Evolutionary conservation across 208 protist species (phyloP).

Genomic region (Leishmania martiniquensis): DNA sequence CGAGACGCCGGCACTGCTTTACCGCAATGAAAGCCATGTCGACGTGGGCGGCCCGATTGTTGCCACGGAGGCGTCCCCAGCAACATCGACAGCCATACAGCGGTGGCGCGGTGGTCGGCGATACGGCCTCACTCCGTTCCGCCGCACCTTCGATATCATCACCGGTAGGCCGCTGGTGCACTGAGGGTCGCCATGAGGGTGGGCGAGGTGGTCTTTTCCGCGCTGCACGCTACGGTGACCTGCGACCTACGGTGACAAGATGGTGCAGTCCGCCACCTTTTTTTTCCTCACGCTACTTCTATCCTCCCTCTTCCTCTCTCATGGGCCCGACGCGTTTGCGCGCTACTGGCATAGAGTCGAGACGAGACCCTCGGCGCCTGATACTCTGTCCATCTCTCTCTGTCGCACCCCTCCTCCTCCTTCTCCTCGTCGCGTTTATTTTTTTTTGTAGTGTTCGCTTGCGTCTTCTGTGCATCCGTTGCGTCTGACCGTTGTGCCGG

Average conservation of each 20-base stretch:
- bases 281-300: neutral
- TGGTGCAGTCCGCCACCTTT: neutral
- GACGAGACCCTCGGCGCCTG: neutral
- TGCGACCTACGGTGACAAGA: neutral
- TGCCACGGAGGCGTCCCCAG: neutral
- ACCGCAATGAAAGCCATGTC: conserved; percentile 59
- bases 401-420: neutral
- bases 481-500: neutral
- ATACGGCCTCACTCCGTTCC: conserved; percentile 29
- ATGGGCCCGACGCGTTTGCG: neutral
- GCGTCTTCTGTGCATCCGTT: neutral
- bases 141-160: conserved; percentile 71
- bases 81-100: conserved; percentile 1
- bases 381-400: too few relatives aligned
- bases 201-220: neutral
- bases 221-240: neutral
- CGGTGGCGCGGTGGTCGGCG: conserved; percentile 45
- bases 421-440: too few relatives aligned
- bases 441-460: neutral
- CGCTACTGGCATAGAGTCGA: neutral
- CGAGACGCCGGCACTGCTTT: conserved; percentile 14
- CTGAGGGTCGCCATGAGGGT: neutral
- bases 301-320: neutral
- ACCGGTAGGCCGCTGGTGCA: conserved; percentile 42
- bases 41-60: conserved; percentile 24